Evolutionary conservation across 148 eudicot species (phyloP).

Genomic region (Silene conica): DNA sequence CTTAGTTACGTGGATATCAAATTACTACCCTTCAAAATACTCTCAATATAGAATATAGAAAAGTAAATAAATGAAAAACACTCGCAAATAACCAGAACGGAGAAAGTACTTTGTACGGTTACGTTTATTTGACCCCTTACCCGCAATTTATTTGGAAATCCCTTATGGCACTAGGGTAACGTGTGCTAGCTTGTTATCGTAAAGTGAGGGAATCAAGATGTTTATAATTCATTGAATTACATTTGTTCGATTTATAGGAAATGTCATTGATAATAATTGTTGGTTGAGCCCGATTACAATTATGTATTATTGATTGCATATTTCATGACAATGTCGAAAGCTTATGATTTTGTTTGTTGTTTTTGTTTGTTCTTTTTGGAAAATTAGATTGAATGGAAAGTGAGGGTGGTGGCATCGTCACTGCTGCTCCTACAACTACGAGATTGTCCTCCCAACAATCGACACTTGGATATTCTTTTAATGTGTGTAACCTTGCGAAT

Average conservation of each 20-base stretch:
- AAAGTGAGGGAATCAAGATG: too few species aligned
- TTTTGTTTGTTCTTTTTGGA: not conserved
- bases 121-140: too few species aligned
- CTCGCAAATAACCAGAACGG: too few species aligned
- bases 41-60: too few species aligned
- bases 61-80: too few species aligned
- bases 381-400: slow-evolving; percentile 37
- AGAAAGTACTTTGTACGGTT: too few species aligned
- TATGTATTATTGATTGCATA: not conserved
- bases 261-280: not conserved
- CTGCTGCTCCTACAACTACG: slow-evolving; percentile 22
- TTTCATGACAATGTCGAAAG: not conserved
- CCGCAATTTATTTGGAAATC: too few species aligned
- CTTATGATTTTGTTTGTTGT: not conserved
- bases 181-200: too few species aligned
- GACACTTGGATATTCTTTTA: slow-evolving; percentile 30
- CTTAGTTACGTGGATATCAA: too few species aligned
- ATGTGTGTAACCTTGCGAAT: slow-evolving; percentile 22
- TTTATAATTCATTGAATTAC: too few species aligned
- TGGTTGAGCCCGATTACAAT: not conserved
- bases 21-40: too few species aligned
- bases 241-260: not conserved
- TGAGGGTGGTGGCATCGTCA: slow-evolving; percentile 30
- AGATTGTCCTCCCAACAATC: slow-evolving; percentile 27
- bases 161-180: too few species aligned